Evolutionary conservation across 305 asterid species (phyloP).

Genomic region (Plantago coronopus): DNA sequence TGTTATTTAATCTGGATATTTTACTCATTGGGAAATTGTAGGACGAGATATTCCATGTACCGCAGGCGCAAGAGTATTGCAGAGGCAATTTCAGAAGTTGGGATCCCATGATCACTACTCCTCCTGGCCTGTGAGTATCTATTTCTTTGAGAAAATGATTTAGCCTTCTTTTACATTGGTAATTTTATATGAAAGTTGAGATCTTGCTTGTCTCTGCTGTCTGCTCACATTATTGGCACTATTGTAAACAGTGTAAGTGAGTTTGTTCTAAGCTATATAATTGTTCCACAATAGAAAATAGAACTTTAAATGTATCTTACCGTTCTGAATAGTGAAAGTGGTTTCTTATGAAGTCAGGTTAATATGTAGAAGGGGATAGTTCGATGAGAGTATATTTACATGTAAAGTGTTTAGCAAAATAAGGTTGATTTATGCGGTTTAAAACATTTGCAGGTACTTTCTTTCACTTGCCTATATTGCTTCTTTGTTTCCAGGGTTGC

Average conservation of each 20-base stretch:
- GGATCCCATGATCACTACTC: constrained; percentile 99
- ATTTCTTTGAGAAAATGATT: constrained; percentile 12
- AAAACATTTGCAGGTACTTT: constrained; percentile 76
- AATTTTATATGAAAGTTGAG: not conserved
- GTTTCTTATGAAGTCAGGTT: no score
- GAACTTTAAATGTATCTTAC: no score
- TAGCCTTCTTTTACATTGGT: not conserved
- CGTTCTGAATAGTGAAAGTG: no score
- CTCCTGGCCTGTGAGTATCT: constrained; percentile 85
- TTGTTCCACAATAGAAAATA: no score
- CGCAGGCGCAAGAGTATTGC: constrained; percentile 86
- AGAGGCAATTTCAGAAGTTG: constrained; percentile 73
- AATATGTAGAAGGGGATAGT: no score
- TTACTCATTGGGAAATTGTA: constrained; percentile 28
- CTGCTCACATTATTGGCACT: no score
- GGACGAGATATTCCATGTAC: constrained; percentile 99
- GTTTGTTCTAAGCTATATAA: no score
- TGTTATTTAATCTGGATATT: not conserved
- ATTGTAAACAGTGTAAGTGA: no score
- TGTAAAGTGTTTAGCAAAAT: constrained; percentile 6
- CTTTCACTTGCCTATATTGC: constrained; percentile 92
- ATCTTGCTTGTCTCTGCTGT: no score
- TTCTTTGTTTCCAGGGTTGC: constrained; percentile 82
- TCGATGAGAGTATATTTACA: no score
- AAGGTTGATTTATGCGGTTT: constrained; percentile 37